These are phyloP conservation scores for Trypanosoma rangeli DNA, from an alignment of 208 protist species.

Conservation along the genomic window DNA sequence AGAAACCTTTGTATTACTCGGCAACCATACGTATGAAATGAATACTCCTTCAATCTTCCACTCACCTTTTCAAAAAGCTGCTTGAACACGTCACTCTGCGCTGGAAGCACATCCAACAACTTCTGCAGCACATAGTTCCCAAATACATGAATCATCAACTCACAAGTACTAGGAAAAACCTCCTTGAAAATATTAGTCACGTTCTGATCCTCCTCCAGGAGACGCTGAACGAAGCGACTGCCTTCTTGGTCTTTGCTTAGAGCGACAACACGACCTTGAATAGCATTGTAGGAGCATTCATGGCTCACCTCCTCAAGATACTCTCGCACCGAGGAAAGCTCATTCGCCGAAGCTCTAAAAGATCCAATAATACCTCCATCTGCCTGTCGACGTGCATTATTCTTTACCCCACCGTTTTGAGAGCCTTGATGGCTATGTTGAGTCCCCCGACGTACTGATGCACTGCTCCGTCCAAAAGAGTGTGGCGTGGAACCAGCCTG, in stretches of 20 bases:
- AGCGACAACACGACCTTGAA: slow-evolving; percentile 80
- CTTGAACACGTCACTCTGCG: slow-evolving; percentile 28
- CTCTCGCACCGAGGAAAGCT: slow-evolving; percentile 21
- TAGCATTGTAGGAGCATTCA: slow-evolving; percentile 60
- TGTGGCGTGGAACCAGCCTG: background rate
- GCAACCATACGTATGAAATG: slow-evolving; percentile 95
- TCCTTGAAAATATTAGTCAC: slow-evolving; percentile 90
- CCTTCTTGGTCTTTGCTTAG: slow-evolving; percentile 96
- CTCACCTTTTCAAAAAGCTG: slow-evolving; percentile 66
- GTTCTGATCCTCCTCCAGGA: slow-evolving; percentile 89
- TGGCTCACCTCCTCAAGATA: slow-evolving; percentile 49
- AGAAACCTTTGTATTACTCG: slow-evolving; percentile 97
- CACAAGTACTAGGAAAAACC: slow-evolving; percentile 68
- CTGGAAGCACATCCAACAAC: slow-evolving; percentile 93
- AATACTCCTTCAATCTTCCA: slow-evolving; percentile 86
- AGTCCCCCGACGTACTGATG: background rate
- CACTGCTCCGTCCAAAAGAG: background rate
- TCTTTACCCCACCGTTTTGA: slow-evolving; percentile 3
- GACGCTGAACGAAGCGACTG: slow-evolving; percentile 96
- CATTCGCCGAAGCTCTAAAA: background rate
- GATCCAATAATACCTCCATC: background rate
- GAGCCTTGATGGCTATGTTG: background rate
- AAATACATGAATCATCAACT: slow-evolving; percentile 96
- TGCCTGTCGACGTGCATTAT: background rate
- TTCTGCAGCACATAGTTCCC: slow-evolving; percentile 99